A percentile compares a stretch with the other conserved stretches of the same genome.
Evolutionary conservation across 257 asterid species (phyloP).

Genomic region (Solanum pimpinellifolium): DNA sequence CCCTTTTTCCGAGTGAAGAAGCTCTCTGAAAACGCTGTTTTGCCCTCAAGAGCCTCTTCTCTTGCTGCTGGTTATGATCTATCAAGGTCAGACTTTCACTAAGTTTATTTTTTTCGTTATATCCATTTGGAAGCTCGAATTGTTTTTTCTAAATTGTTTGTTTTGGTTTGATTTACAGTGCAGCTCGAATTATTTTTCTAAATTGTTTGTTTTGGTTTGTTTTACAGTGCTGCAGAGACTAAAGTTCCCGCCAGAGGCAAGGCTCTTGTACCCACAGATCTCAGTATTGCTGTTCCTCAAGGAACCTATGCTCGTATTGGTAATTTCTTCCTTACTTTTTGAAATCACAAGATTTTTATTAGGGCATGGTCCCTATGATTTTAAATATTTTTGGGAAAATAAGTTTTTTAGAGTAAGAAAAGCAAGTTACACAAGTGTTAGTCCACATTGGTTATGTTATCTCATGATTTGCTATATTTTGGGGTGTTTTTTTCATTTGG

Average conservation of each 20-base stretch:
- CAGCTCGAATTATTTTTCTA: background rate
- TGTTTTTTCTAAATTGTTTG: background rate
- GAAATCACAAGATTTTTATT: background rate
- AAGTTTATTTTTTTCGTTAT: background rate
- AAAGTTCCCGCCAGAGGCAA: constrained; percentile 76
- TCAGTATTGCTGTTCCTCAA: constrained; percentile 62
- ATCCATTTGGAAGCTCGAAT: background rate
- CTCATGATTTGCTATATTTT: background rate
- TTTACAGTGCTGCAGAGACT: constrained; percentile 40
- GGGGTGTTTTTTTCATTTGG: background rate
- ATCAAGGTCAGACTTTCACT: constrained; percentile 5
- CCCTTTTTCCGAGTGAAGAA: constrained; percentile 20
- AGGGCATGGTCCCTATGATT: background rate
- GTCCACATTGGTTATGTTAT: background rate
- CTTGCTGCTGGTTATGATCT: constrained; percentile 40
- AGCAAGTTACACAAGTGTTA: background rate
- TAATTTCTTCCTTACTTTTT: constrained; percentile 1
- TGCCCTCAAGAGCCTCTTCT: constrained; percentile 18
- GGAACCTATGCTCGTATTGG: constrained; percentile 89
- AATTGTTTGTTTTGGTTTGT: background rate
- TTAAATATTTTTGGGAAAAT: too few species aligned
- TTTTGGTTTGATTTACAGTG: too few species aligned
- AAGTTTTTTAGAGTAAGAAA: background rate
- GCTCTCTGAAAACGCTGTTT: constrained; percentile 29
- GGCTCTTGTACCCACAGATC: constrained; percentile 75